These are phyloP conservation scores for Strobilomyces echinocephalus DNA, from an alignment of 768 basidiomycete genomes.

Conservation along the genomic window DNA sequence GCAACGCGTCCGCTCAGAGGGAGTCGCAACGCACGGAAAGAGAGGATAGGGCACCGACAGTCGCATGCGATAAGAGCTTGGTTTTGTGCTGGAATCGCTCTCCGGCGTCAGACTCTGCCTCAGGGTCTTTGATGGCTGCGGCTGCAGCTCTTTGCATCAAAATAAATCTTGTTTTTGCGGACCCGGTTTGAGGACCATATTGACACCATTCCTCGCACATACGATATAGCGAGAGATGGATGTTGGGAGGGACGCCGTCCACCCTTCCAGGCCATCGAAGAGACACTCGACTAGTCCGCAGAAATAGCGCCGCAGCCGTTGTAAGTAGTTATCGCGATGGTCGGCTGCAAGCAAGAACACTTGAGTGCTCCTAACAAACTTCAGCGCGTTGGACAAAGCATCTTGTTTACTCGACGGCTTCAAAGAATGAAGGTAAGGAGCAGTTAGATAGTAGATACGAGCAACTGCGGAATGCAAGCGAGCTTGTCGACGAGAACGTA, in stretches of 20 bases:
- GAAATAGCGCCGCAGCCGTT: conserved; percentile 83
- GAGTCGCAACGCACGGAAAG: conserved; percentile 63
- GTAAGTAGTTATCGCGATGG: conserved; percentile 70
- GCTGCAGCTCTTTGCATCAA: conserved; percentile 66
- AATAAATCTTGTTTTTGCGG: conserved; percentile 62
- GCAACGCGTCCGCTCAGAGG: neutral
- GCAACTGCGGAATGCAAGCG: conserved; percentile 83
- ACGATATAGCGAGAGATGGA: conserved; percentile 75
- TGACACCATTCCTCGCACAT: conserved; percentile 95
- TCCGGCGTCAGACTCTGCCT: conserved; percentile 46
- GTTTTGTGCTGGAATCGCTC: conserved; percentile 71
- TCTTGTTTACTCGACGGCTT: conserved; percentile 64
- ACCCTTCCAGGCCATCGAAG: conserved; percentile 69
- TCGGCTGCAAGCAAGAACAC: conserved; percentile 68
- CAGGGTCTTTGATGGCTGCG: conserved; percentile 50
- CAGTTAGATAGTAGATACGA: conserved; percentile 83
- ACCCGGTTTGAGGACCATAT: conserved; percentile 68
- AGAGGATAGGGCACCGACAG: conserved; percentile 82
- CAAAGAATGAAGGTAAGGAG: conserved; percentile 68
- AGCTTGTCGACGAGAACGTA: conserved; percentile 66
- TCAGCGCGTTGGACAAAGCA: conserved; percentile 73
- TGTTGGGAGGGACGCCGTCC: conserved; percentile 68
- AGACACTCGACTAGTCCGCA: conserved; percentile 85
- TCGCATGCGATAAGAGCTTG: conserved; percentile 67
- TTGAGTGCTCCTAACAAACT: conserved; percentile 82